Percentiles rank a stretch among this genome's conserved stretches.
Evolutionary conservation across 805 yeast genomes (phyloP).

Genomic region (Saccharomycopsis sp.): DNA sequence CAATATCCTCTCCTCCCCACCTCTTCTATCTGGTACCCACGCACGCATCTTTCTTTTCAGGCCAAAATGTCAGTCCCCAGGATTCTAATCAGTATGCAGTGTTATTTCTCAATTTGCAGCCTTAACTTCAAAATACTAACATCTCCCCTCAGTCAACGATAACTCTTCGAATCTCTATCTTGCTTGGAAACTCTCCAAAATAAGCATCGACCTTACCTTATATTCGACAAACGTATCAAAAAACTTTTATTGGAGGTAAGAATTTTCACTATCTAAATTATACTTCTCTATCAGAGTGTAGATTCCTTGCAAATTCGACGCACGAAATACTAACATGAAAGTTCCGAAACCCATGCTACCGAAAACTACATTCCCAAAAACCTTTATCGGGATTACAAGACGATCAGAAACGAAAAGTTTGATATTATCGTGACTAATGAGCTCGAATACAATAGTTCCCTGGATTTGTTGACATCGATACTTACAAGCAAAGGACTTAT

Average conservation of each 20-base stretch:
- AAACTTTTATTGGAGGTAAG: constrained; percentile 1
- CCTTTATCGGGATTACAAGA: neutral
- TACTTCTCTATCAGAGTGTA: neutral
- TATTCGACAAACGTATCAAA: neutral
- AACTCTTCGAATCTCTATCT: neutral
- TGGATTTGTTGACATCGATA: neutral
- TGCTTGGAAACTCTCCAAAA: neutral
- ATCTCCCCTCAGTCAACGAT: neutral
- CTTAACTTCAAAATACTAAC: neutral
- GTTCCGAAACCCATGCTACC: neutral
- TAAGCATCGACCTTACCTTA: neutral
- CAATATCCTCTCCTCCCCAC: no score
- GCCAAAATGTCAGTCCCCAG: neutral
- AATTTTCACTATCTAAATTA: neutral
- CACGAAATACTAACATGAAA: neutral
- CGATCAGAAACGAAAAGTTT: neutral
- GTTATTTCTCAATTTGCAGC: neutral
- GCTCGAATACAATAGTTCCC: neutral
- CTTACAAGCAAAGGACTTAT: neutral
- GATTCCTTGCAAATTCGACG: neutral
- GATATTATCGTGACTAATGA: neutral
- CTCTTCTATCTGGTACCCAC: no score
- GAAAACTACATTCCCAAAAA: neutral
- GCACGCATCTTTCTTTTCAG: no score
- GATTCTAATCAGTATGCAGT: neutral